These are phyloP conservation scores for Komagataella populi DNA, from an alignment of 805 yeast species.

Conservation along the genomic window DNA sequence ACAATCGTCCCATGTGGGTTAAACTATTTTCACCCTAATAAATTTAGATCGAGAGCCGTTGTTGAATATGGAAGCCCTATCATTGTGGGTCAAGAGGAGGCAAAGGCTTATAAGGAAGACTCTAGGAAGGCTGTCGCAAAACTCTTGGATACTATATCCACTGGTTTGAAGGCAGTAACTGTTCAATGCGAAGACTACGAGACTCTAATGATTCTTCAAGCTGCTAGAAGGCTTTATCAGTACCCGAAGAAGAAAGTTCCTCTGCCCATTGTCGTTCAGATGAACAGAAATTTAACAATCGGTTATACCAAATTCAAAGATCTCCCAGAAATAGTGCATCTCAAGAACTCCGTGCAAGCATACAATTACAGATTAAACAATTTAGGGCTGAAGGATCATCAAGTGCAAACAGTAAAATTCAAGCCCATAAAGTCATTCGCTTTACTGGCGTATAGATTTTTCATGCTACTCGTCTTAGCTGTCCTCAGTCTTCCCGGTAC, in stretches of 20 bases:
- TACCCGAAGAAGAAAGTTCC: slow-evolving; percentile 61
- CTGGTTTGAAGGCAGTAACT: slow-evolving; percentile 68
- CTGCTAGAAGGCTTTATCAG: slow-evolving; percentile 80
- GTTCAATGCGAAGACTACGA: slow-evolving; percentile 81
- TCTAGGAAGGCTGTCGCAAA: slow-evolving; percentile 59
- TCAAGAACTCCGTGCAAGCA: slow-evolving; percentile 47
- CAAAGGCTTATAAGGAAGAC: slow-evolving; percentile 48
- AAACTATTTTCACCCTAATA: slow-evolving; percentile 93
- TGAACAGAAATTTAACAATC: slow-evolving; percentile 72
- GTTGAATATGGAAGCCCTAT: slow-evolving; percentile 88
- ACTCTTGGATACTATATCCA: slow-evolving; percentile 50
- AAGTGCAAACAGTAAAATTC: slow-evolving; percentile 41
- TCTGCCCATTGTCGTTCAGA: slow-evolving; percentile 73
- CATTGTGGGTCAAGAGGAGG: slow-evolving; percentile 42
- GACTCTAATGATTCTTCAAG: slow-evolving; percentile 81
- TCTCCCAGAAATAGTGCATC: slow-evolving; percentile 50
- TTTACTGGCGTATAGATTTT: slow-evolving; percentile 41
- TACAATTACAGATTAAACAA: slow-evolving; percentile 57
- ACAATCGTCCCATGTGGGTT: slow-evolving; percentile 91
- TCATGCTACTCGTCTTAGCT: slow-evolving; percentile 39
- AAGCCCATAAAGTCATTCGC: slow-evolving; percentile 34
- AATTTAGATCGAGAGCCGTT: slow-evolving; percentile 90
- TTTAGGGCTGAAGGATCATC: slow-evolving; percentile 60
- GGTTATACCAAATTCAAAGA: slow-evolving; percentile 71
- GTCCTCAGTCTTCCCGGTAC: slow-evolving; percentile 77